phyloP scores from a whole-genome alignment of 1,284 basidiomycete genomes.

The Papiliotrema terrestris region DNA sequence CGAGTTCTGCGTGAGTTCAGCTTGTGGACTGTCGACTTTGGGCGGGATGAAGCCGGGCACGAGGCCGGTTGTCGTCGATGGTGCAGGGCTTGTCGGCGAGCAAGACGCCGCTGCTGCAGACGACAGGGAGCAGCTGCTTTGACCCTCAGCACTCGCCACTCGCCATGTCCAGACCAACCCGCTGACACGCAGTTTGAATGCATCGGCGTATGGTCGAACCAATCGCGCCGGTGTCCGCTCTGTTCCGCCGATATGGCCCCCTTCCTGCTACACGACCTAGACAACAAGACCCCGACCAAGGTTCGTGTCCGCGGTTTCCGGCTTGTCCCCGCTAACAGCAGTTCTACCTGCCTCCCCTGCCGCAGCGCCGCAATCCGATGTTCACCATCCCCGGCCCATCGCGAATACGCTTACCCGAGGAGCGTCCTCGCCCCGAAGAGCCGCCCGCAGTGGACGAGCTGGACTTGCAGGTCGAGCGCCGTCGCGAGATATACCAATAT shows the following conservation, averaged over 20 bases:
- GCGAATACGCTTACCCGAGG: constrained; percentile 1
- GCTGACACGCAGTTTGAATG: constrained; percentile 66
- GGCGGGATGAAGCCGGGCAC: not conserved
- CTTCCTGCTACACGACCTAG: constrained; percentile 69
- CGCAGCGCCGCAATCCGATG: constrained; percentile 13
- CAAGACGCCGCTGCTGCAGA: too few species aligned
- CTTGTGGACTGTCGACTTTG: not conserved
- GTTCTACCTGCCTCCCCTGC: constrained; percentile 68
- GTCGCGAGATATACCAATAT: constrained; percentile 67
- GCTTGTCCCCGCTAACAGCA: constrained; percentile 32
- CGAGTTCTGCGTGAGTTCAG: constrained; percentile 58
- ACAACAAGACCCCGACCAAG: constrained; percentile 38
- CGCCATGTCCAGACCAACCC: too few species aligned
- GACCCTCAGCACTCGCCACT: too few species aligned
- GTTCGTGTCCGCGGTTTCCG: constrained; percentile 24
- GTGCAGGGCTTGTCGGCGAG: too few species aligned
- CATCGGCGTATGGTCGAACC: constrained; percentile 75
- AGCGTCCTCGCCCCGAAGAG: too few species aligned
- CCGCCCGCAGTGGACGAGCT: constrained; percentile 37
- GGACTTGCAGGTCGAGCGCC: constrained; percentile 59
- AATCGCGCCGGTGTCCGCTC: constrained; percentile 63
- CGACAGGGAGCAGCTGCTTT: too few species aligned
- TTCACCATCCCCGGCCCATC: constrained; percentile 17
- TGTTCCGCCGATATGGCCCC: constrained; percentile 70
- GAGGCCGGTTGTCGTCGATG: too few species aligned